Base-by-base conservation (phyloP, 2,329 filamentous ascomycete species). In the Ceratocystis destructans region DNA sequence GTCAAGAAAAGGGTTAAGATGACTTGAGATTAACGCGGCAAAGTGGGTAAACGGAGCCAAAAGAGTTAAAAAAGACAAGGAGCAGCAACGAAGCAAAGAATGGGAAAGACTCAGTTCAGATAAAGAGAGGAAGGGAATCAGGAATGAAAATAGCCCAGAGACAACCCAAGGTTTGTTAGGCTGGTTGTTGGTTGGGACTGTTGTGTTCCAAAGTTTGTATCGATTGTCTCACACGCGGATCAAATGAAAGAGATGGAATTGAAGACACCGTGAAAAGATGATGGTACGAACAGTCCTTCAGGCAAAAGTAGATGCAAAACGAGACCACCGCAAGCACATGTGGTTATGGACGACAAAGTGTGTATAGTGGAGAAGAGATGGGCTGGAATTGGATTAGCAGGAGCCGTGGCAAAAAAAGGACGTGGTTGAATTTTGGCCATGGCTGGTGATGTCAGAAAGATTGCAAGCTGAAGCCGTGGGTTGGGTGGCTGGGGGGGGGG, bases 361-460 rank as follows among this genome's bases (percentile, higher is more conserved):
- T 53, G 48, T 50, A 10, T 50, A 20, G 25, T 50, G 48, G 22
- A 31, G 53, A 33, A 31, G 22, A 57, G 17, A 3, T 17, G 17
- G 28, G 22, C 10, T 59, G 25, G 48, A 25, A 15, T 53, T 33
- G 5, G 31, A 59, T 59, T 59, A n/a, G 55, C 55, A n/a, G 55
- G 28, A 59, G 55, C 28, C 37, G 20, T 25, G 25, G 22, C 46
- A 48, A 37, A 37, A 37, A 59, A 37, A 59, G n/a, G 28, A n/a
- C 55, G 55, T 59, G 25, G 55, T 53, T 28, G 22, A 53, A 53
- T 20, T 53, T 6, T 53, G 20, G 48, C 22, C 48, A 37, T 31
- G 28, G 55, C 25, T 59, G 25, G 55, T 59, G 45, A 62, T 62
- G 41, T 48, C 41, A 62, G n/a, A 57, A 64, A 57, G 41, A 28